These are phyloP conservation scores for Solanum rostratum DNA, from an alignment of 257 asterid genomes.

Conservation along the genomic window DNA sequence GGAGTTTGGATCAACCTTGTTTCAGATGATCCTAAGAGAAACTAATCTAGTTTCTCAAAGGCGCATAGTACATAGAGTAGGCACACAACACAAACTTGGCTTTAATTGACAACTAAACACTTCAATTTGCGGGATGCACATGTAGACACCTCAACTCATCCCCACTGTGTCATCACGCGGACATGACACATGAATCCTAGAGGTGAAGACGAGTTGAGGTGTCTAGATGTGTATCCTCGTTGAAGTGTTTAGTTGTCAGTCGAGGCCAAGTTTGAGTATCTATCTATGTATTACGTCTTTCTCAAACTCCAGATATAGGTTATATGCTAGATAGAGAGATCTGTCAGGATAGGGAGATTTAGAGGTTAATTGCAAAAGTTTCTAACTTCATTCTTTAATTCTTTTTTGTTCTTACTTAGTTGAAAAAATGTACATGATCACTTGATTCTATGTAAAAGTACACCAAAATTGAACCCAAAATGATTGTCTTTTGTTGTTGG, in stretches of 20 bases:
- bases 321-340: not conserved
- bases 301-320: not conserved
- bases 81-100: not conserved
- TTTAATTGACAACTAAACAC: not conserved
- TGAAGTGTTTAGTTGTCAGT: not conserved
- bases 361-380: slow-evolving; percentile 6
- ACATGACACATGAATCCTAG: not conserved
- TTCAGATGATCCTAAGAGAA: slow-evolving; percentile 9
- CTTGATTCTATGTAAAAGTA: not conserved
- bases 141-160: too few relatives aligned
- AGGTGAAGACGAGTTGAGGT: not conserved
- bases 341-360: not conserved
- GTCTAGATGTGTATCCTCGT: not conserved
- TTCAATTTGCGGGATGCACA: not conserved
- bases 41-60: not conserved
- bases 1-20: slow-evolving; percentile 2
- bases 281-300: not conserved
- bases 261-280: not conserved
- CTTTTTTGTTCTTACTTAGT: not conserved
- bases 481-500: not conserved
- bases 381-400: slow-evolving; percentile 14
- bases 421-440: not conserved
- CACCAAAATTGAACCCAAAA: not conserved
- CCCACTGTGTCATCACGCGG: not conserved
- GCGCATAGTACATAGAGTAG: not conserved